Conservation (phyloP, 176 grass and related monocot genomes). For the Dendrocalamus sinicus region DNA sequence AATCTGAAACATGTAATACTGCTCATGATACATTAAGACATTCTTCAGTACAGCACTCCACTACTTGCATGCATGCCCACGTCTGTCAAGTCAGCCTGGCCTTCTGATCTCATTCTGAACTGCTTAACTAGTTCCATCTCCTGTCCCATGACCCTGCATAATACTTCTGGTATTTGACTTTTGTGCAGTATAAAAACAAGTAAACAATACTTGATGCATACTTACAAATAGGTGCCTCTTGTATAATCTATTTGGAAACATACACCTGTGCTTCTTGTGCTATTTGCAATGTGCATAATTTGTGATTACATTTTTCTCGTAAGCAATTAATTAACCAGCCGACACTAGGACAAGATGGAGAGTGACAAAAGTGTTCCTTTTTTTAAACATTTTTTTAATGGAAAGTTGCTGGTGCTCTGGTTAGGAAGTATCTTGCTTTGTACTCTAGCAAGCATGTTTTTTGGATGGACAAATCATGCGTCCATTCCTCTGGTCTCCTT, state of each 20-base stretch:
- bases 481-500: slow-evolving; percentile 35
- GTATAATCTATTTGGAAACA: neutral
- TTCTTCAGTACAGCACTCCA: slow-evolving; percentile 41
- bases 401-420: slow-evolving; percentile 14
- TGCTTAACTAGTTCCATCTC: slow-evolving; percentile 35
- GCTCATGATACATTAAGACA: slow-evolving; percentile 43
- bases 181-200: slow-evolving; percentile 26
- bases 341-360: slow-evolving; percentile 45
- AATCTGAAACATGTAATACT: slow-evolving; percentile 43
- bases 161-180: slow-evolving; percentile 51
- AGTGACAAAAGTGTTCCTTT: slow-evolving; percentile 42
- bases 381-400: slow-evolving; percentile 21
- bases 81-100: slow-evolving; percentile 30
- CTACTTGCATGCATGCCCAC: slow-evolving; percentile 25
- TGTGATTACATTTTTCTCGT: neutral
- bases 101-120: slow-evolving; percentile 23
- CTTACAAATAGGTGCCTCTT: neutral
- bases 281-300: neutral
- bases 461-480: slow-evolving; percentile 24
- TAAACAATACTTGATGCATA: slow-evolving; percentile 1
- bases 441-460: slow-evolving; percentile 38
- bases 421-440: slow-evolving; percentile 49
- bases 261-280: neutral
- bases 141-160: slow-evolving; percentile 10
- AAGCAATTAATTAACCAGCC: slow-evolving; percentile 30